Evolutionary conservation across 2,329 filamentous ascomycete genomes (phyloP), one percentile per base, ranked within the genome.

Genomic region (Penicillium sp.): DNA sequence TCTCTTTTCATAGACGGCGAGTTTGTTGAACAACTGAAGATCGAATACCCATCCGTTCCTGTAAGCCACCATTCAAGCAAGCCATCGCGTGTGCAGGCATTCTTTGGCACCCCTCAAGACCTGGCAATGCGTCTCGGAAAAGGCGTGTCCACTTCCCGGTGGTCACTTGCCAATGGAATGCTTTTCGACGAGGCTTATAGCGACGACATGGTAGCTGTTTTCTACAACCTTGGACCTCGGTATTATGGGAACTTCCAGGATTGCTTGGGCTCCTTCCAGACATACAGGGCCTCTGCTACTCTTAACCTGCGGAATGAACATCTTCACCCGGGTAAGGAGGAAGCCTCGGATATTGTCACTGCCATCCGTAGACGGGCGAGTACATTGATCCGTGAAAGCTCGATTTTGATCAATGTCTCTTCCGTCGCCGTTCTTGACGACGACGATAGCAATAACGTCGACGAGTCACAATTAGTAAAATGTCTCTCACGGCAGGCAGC

Each of bases 171-270:
- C 27, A 92, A 90, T 46, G 91, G 91, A 1, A 90, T 97, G 71
- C 78, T 99, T 6, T 91, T 97, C 59, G 88, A 93, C 55, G 90
- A 96, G 56, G 84, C 87, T 0, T 78, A 97, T 35, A 96, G 91
- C 56, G 93, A 97, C 68, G 94, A 99, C 71, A 83, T 96, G 57
- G 80, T 99, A 52, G 88, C 93, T 13, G 94, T 99, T 0, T 90
- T 96, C 66, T 90, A 88, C 69, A 89, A 92, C 47, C 85, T 99
- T 18, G 93, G 94, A 0, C 89, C 91, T 25, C 86, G 91, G 46
- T 99, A 99, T 65, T 87, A 91, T 67, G 94, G 94, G 16, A 99
- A 99, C 69, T 96, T 96, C 64, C 94, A 99, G 73, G 94, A 99
- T 68, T 94, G 91, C 63, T 81, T 99, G 15, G 94, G 95, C 6